Evolutionary conservation across 805 yeast genomes (phyloP), one percentile per base, ranked within the genome.

Genomic region (Kazachstania kunashirensis): DNA sequence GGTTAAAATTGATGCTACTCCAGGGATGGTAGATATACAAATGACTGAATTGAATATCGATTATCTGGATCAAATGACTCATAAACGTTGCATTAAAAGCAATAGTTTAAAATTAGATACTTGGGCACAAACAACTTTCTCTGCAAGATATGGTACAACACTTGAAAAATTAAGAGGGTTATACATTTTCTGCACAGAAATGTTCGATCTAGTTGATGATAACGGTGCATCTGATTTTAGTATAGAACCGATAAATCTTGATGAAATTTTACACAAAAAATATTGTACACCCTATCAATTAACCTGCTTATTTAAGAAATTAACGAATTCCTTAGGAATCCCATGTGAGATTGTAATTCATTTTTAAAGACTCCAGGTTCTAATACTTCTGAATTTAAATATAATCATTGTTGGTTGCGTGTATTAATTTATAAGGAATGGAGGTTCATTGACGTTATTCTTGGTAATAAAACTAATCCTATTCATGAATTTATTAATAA

Each of bases 351-450:
- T 85, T 1, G 76, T 92, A 2, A 63, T 77, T 18, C 98, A 98
- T 4, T 83, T 82, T 69, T 88, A 62, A 84, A 88, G 53, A 73
- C 77, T 18, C 94, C 95, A 7, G 77, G 77, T 43, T 77, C 75
- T 30, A 67, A 68, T 31, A 67, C 52, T 38, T 33, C 42, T 24
- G 57, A 53, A 24, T 71, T 67, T 44, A 61, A 63, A n/a, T 55
- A 77, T 25, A 84, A 86, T 50, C 98, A 92, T 59, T 75, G 83
- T 38, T 92, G 98, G 98, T 69, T 85, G 38, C 76, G 94, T 1
- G 77, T 86, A 1, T 56, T 80, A 24, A 59, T 86, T 12, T 79
- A 84, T 41, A 77, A 78, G 27, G 81, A 82, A 53, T 86, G 88
- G 75, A 66, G 89, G 41, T 68, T 92, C 42, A 58, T 89, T 42